Evolutionary conservation across 1,139 yeast genomes (phyloP).

Genomic region (Saccharomycopsis crataegensis): DNA sequence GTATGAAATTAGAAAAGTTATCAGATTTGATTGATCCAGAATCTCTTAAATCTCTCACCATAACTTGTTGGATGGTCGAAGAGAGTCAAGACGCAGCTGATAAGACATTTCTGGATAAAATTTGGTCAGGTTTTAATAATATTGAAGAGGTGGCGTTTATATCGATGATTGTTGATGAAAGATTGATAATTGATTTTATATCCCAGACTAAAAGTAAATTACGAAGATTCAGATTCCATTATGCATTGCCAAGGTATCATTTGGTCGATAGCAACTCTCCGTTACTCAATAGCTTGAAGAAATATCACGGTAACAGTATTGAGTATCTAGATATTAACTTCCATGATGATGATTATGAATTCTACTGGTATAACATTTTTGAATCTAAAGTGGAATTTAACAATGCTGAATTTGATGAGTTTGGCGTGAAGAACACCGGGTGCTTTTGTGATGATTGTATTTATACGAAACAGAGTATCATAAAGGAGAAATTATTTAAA

Average conservation of each 20-base stretch:
- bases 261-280: conserved; percentile 29
- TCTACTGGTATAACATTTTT: conserved; percentile 29
- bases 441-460: conserved; percentile 29
- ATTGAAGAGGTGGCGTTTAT: conserved; percentile 34
- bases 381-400: conserved; percentile 25
- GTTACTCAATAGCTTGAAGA: conserved; percentile 27
- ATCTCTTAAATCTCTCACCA: conserved; percentile 30
- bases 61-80: conserved; percentile 36
- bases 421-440: not conserved
- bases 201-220: conserved; percentile 25
- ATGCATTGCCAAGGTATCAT: conserved; percentile 29
- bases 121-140: conserved; percentile 26
- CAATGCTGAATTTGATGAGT: conserved; percentile 25
- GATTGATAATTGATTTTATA: conserved; percentile 28
- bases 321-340: conserved; percentile 30
- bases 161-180: conserved; percentile 29
- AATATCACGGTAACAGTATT: conserved; percentile 27
- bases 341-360: conserved; percentile 24
- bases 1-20: conserved; percentile 23
- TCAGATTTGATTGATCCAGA: conserved; percentile 31
- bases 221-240: conserved; percentile 34
- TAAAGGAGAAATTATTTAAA: conserved; percentile 28
- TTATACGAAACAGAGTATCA: conserved; percentile 26
- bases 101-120: conserved; percentile 29
- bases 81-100: conserved; percentile 27